phyloP scores from a whole-genome alignment of 371 early-diverging fungal genomes.

The Globomyces sp. region DNA sequence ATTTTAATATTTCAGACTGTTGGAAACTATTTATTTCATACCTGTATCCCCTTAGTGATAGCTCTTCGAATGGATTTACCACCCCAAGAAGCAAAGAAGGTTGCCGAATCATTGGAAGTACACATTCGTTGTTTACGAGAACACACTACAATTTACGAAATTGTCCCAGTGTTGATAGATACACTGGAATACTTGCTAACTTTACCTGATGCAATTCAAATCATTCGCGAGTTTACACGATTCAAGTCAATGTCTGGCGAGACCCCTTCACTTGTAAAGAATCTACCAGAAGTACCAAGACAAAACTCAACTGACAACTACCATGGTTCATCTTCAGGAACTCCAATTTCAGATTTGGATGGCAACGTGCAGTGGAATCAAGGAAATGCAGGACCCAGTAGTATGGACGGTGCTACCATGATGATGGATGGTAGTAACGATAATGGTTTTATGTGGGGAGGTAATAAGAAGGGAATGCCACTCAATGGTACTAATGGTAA shows the following conservation, averaged over 20 bases:
- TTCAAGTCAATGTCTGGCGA: conserved; percentile 14
- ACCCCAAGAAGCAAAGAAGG: conserved; percentile 7
- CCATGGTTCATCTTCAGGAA: not conserved
- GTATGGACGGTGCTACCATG: not conserved
- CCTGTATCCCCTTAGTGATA: conserved; percentile 1
- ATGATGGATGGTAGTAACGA: not conserved
- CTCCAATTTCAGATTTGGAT: not conserved
- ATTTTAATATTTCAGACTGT: not conserved
- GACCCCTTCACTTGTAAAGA: conserved; percentile 1
- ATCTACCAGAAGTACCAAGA: not conserved
- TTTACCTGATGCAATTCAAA: conserved; percentile 5
- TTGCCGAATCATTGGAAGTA: conserved; percentile 12
- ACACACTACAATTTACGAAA: conserved; percentile 12
- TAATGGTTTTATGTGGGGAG: not conserved
- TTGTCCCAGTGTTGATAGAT: conserved; percentile 3
- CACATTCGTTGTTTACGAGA: conserved; percentile 12
- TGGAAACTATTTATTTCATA: conserved; percentile 12
- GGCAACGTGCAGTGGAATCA: not conserved
- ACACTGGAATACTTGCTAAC: conserved; percentile 12
- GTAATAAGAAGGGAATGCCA: conserved; percentile 7
- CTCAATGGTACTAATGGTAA: too few species aligned
- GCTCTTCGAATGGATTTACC: conserved; percentile 14
- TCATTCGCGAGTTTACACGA: not conserved
- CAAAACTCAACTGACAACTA: conserved; percentile 1
- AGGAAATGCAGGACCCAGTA: not conserved